phyloP scores from a whole-genome alignment of 83 land plant genomes.

The Thuja plicata region DNA sequence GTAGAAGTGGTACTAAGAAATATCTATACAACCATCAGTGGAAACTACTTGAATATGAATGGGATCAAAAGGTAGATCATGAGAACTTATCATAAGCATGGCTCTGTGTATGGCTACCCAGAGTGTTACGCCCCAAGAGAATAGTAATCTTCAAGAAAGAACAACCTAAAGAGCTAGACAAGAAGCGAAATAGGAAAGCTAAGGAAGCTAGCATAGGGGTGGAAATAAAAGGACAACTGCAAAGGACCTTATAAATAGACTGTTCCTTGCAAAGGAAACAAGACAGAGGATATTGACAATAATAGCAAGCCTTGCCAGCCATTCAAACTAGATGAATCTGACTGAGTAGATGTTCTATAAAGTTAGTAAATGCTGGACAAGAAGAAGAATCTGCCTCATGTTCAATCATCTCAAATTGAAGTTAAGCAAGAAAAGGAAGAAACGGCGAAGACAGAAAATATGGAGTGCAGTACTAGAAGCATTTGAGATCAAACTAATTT shows the following conservation, averaged over 20 bases:
- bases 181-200: background rate
- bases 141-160: background rate
- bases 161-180: background rate
- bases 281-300: background rate
- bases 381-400: background rate
- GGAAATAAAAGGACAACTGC: background rate
- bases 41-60: background rate
- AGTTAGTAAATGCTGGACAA: background rate
- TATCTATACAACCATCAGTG: background rate
- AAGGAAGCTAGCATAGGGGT: too few relatives aligned
- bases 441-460: background rate
- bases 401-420: background rate
- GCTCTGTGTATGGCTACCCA: background rate
- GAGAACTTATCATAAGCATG: background rate
- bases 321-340: background rate
- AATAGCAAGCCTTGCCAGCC: background rate
- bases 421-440: background rate
- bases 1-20: background rate
- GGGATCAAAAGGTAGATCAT: background rate
- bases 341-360: background rate
- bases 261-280: background rate
- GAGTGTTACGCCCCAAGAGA: background rate
- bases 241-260: background rate
- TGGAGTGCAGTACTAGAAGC: background rate
- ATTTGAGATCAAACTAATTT: background rate